Percentiles rank a stretch among this genome's conserved stretches.
These are phyloP conservation scores for Ammopiptanthus mongolicus DNA, from an alignment of 306 rosid species.

Conservation along the genomic window DNA sequence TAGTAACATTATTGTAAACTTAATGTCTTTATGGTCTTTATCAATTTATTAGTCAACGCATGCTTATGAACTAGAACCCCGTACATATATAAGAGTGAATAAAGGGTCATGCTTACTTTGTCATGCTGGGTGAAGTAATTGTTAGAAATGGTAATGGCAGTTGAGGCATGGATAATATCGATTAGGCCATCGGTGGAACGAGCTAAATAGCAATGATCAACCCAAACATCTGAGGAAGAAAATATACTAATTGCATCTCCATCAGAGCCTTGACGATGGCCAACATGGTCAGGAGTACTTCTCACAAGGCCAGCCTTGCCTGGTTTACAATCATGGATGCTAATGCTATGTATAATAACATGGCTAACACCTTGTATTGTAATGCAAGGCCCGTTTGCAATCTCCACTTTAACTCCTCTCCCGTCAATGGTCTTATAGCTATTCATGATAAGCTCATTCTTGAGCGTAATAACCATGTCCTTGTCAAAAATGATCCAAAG, in stretches of 20 bases:
- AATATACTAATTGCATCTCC: conserved; percentile 69
- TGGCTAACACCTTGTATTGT: conserved; percentile 72
- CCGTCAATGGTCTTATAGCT: conserved; percentile 89
- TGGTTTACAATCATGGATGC: conserved; percentile 74
- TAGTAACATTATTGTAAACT: too few species aligned
- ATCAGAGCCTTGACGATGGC: conserved; percentile 59
- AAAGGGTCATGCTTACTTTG: conserved; percentile 38
- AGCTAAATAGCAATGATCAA: conserved; percentile 72
- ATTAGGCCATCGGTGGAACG: conserved; percentile 54
- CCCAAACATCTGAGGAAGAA: conserved; percentile 62
- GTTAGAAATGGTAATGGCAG: conserved; percentile 67
- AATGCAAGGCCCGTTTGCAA: conserved; percentile 75
- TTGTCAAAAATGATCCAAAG: conserved; percentile 62
- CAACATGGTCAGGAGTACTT: conserved; percentile 51
- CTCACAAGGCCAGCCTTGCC: conserved; percentile 58
- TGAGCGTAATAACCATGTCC: conserved; percentile 51
- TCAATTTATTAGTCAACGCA: not conserved
- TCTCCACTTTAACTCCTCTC: conserved; percentile 74
- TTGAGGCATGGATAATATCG: conserved; percentile 68
- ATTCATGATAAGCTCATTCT: conserved; percentile 72
- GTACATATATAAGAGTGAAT: not conserved
- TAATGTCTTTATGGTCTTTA: not conserved
- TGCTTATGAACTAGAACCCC: not conserved
- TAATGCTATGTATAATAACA: conserved; percentile 79
- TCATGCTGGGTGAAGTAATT: conserved; percentile 76